Conservation (phyloP, 2,329 filamentous ascomycete genomes). For the Sporothrix inflata region DNA sequence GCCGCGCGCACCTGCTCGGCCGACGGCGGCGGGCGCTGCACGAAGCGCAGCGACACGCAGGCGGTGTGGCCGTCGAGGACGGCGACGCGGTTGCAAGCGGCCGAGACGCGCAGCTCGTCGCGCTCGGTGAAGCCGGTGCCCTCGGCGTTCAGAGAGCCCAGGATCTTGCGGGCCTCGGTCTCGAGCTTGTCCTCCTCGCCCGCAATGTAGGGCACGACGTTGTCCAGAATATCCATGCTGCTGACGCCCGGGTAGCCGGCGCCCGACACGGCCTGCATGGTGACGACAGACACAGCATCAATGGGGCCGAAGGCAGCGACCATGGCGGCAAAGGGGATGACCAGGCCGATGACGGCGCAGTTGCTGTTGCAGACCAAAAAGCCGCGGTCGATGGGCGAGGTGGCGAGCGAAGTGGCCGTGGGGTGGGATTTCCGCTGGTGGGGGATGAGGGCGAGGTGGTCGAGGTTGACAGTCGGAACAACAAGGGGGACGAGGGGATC, state of each 20-base stretch:
- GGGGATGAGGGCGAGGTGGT: slow-evolving; percentile 85
- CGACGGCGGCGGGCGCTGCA: slow-evolving; percentile 71
- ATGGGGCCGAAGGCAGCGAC: slow-evolving; percentile 85
- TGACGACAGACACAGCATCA: slow-evolving; percentile 76
- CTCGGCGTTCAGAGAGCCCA: slow-evolving; percentile 73
- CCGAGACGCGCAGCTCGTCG: slow-evolving; percentile 72
- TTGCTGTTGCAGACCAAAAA: slow-evolving; percentile 98
- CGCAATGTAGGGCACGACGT: slow-evolving; percentile 89
- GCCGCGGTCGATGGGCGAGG: slow-evolving; percentile 65
- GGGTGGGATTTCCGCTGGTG: slow-evolving; percentile 76
- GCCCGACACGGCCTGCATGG: slow-evolving; percentile 91
- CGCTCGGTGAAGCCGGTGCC: slow-evolving; percentile 78
- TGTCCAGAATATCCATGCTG: slow-evolving; percentile 95
- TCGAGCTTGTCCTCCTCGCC: slow-evolving; percentile 97
- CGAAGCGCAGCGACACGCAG: slow-evolving; percentile 87
- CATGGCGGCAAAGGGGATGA: slow-evolving; percentile 91
- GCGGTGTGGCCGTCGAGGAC: slow-evolving; percentile 94
- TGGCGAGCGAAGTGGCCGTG: slow-evolving; percentile 24
- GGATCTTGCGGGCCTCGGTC: slow-evolving; percentile 92
- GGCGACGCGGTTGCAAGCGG: slow-evolving; percentile 90
- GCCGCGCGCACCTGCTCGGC: slow-evolving; percentile 77
- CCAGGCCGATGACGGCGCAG: slow-evolving; percentile 94
- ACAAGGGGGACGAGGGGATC: slow-evolving; percentile 90
- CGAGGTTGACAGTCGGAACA: slow-evolving; percentile 91
- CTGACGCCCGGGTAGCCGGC: slow-evolving; percentile 89